phyloP scores from a whole-genome alignment of 2,329 filamentous ascomycete genomes.

The Fusarium penzigii region DNA sequence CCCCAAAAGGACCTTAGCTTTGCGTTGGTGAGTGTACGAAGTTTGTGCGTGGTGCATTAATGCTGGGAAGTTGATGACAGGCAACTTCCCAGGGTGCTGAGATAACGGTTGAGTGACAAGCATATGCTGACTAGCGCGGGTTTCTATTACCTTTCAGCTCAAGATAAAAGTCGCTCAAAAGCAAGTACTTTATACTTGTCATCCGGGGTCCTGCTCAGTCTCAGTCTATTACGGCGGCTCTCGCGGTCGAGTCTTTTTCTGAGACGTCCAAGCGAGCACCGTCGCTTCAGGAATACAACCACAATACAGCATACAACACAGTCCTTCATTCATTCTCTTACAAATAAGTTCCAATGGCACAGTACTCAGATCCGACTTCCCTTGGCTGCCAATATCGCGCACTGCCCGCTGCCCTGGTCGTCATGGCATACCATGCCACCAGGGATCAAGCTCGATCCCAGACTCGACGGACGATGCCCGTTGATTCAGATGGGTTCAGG shows the following conservation, averaged over 20 bases:
- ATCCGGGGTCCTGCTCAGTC: neutral
- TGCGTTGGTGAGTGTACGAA: neutral
- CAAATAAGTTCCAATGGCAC: no score
- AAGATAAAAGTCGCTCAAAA: neutral
- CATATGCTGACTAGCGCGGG: neutral
- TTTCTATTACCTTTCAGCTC: neutral
- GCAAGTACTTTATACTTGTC: neutral
- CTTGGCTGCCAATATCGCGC: neutral
- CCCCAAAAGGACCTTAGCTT: neutral
- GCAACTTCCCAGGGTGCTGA: neutral
- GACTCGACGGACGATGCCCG: no score
- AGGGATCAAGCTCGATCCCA: no score
- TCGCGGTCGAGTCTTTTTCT: neutral
- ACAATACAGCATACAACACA: neutral
- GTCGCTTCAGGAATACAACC: neutral
- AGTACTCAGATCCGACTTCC: neutral
- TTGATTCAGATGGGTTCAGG: no score
- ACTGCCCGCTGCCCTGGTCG: neutral
- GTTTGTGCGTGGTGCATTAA: neutral
- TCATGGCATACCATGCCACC: no score
- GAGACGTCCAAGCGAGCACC: neutral
- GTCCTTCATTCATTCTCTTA: neutral
- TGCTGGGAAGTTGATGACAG: neutral
- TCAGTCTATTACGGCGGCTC: neutral
- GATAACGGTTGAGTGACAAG: neutral